phyloP scores from a whole-genome alignment of 2,329 filamentous ascomycete species.

The Fusarium zealandicum region DNA sequence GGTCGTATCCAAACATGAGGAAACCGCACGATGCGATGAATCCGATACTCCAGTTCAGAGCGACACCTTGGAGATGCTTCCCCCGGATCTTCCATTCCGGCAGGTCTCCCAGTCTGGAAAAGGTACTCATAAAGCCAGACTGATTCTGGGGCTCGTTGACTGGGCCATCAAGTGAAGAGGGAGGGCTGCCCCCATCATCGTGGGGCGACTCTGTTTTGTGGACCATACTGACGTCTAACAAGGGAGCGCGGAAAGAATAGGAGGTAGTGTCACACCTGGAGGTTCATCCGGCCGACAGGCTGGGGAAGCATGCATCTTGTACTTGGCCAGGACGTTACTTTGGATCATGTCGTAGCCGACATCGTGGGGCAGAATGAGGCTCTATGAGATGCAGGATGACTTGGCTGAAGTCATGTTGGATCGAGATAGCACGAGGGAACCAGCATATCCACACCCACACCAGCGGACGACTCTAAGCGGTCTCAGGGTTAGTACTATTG shows the following conservation, averaged over 20 bases:
- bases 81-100: conserved; percentile 39
- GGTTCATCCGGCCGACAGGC: too few relatives aligned
- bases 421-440: background rate
- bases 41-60: conserved; percentile 41
- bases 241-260: background rate
- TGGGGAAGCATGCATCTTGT: background rate
- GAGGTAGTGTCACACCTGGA: too few relatives aligned
- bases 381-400: background rate
- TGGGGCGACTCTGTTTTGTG: background rate
- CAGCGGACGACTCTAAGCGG: background rate
- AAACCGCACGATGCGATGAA: conserved; percentile 43
- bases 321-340: background rate
- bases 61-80: conserved; percentile 30
- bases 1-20: conserved; percentile 43
- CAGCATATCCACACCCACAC: background rate
- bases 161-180: background rate
- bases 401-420: background rate
- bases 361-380: conserved; percentile 2
- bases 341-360: background rate
- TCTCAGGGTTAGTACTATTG: background rate
- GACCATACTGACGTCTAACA: background rate
- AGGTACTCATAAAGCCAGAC: conserved; percentile 19
- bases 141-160: background rate
- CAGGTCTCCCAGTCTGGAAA: conserved; percentile 31
- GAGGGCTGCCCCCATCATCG: background rate